These are phyloP conservation scores for Pisolithus tinctorius DNA, from an alignment of 768 basidiomycete species.

Conservation along the genomic window DNA sequence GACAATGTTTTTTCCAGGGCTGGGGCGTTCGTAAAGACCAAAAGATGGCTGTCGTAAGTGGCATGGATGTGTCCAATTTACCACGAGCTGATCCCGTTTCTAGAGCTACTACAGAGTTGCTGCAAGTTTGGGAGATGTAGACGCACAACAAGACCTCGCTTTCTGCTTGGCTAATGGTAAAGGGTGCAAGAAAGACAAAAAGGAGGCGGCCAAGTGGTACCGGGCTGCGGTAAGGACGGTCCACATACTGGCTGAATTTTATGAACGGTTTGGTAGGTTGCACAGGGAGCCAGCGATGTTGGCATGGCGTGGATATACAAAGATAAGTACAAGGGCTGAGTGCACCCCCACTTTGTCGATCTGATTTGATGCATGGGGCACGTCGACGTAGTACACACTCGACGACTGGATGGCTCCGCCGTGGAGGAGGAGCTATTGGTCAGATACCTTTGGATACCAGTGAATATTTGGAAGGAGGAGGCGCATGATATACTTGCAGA, in stretches of 20 bases:
- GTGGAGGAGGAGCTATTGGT: neutral
- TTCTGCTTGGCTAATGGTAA: slow-evolving; percentile 84
- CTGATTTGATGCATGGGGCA: neutral
- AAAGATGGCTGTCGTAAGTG: slow-evolving; percentile 79
- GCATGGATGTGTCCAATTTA: neutral
- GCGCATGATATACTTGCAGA: slow-evolving; percentile 18
- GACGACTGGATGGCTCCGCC: neutral
- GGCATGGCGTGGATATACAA: slow-evolving; percentile 92
- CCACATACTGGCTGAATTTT: neutral
- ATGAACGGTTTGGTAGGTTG: slow-evolving; percentile 31
- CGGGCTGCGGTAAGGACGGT: slow-evolving; percentile 60
- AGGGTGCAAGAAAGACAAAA: slow-evolving; percentile 84
- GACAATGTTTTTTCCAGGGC: slow-evolving; percentile 87
- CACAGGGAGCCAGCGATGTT: slow-evolving; percentile 73
- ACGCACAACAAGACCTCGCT: slow-evolving; percentile 81
- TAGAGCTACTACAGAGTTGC: slow-evolving; percentile 83
- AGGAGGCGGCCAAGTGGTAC: slow-evolving; percentile 86
- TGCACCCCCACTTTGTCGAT: neutral
- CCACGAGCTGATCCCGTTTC: neutral
- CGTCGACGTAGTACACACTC: neutral
- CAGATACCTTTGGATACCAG: slow-evolving; percentile 10
- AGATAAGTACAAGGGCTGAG: slow-evolving; percentile 51
- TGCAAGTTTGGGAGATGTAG: slow-evolving; percentile 76
- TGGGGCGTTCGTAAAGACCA: slow-evolving; percentile 87
- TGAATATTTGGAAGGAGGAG: slow-evolving; percentile 16